Base-by-base conservation (phyloP, 345 rosid species). In the Heritiera fomes region DNA sequence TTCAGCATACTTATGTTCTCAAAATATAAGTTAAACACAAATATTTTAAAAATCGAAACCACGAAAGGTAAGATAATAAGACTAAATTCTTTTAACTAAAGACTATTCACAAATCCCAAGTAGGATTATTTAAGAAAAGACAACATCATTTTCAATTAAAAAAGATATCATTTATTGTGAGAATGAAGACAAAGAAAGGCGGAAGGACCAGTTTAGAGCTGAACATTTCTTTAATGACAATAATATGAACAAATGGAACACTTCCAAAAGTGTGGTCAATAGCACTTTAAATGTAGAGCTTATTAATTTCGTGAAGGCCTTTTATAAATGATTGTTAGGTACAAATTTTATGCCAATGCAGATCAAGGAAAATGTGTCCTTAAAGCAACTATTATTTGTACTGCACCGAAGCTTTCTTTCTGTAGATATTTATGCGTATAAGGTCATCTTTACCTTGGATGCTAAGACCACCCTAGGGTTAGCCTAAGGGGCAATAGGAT, bases 391-490 rank as follows among this genome's bases (percentile, higher is more conserved):
- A 56, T 71, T 47, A 1, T 62, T 68, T 68, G 46, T 46, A 68
- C 73, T 45, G 38, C 55, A 71, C 60, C 41, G 0, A 30, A 30
- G 75, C 45, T 49, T 71, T 30, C 12, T 47, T 70, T 69, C 43
- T 43, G 3, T 65, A 6, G 70, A 65, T 67, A 18, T 67, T 43
- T 10, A 76, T 20, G 74, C 47, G 34, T 28, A 50, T 62, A 18
- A 3, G 14, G 60, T 64, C 53, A 45, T 34, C 84, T 82, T 84
- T 80, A 47, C 69, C 82, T 84, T 75, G 87, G 89, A 83, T 81
- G 85, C 85, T 85, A 83, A 4, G n/a, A 56, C 28, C 46, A 32
- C 61, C 60, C 75, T 71, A n/a, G 72, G 75, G 77, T 45, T 64
- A 70, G 70, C 17, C 62, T 75, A 82, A 75, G 75, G 18, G 75